A percentile compares a stretch with the other conserved stretches of the same genome.
These are phyloP conservation scores for Kluyveromyces siamensis DNA, from an alignment of 805 yeast species.

Conservation along the genomic window DNA sequence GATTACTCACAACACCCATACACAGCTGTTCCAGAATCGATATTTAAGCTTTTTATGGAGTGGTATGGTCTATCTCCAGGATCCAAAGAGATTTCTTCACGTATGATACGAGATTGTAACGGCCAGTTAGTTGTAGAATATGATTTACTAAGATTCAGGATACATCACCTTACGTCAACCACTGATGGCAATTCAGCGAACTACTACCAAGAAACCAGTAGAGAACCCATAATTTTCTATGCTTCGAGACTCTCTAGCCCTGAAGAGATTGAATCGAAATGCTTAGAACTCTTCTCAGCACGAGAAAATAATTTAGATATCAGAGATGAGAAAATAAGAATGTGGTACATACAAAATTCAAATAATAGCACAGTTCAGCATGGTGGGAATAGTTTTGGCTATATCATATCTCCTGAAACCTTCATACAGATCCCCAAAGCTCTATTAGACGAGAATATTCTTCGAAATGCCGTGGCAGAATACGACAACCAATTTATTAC, in stretches of 20 bases:
- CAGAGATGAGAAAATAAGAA: conserved; percentile 9
- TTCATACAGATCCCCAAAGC: conserved; percentile 22
- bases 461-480: conserved; percentile 13
- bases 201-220: conserved; percentile 4
- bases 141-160: conserved; percentile 29
- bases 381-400: conserved; percentile 7
- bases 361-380: conserved; percentile 1
- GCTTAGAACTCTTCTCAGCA: conserved; percentile 13
- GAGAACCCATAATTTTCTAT: conserved; percentile 22
- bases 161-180: conserved; percentile 26
- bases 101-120: conserved; percentile 23
- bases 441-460: conserved; percentile 16
- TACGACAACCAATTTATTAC: conserved; percentile 17
- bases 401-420: conserved; percentile 19
- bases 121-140: conserved; percentile 27
- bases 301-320: conserved; percentile 15
- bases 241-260: conserved; percentile 29
- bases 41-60: conserved; percentile 36
- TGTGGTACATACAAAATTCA: conserved; percentile 19
- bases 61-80: conserved; percentile 47
- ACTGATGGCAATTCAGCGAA: conserved; percentile 5
- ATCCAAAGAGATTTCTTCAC: conserved; percentile 32
- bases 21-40: conserved; percentile 33
- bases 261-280: conserved; percentile 18
- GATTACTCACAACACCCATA: conserved; percentile 24